These are phyloP conservation scores for Lunasporangiospora selenospora DNA, from an alignment of 192 early-diverging fungal genomes.

Conservation along the genomic window DNA sequence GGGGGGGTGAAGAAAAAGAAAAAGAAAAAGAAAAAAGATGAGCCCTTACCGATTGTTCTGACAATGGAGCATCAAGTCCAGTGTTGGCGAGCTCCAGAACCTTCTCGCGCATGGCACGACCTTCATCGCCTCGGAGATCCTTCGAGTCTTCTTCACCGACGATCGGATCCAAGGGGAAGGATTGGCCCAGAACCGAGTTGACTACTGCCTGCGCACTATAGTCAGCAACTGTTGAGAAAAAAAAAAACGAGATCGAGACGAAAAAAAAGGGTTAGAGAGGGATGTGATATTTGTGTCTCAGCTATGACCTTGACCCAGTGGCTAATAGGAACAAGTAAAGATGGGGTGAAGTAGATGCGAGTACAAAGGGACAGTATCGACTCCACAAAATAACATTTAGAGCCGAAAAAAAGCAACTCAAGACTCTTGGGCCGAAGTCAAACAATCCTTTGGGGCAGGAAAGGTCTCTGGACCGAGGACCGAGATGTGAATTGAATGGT, in stretches of 20 bases:
- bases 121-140: slow-evolving; percentile 79
- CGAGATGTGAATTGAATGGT: too few species aligned
- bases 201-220: slow-evolving; percentile 96
- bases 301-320: too few species aligned
- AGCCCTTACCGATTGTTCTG: slow-evolving; percentile 69
- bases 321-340: background rate
- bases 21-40: background rate
- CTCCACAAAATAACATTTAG: background rate
- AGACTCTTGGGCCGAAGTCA: too few species aligned
- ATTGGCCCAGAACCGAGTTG: slow-evolving; percentile 75
- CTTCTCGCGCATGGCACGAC: slow-evolving; percentile 69
- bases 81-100: slow-evolving; percentile 85
- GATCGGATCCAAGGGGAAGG: slow-evolving; percentile 89
- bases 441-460: too few species aligned
- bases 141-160: slow-evolving; percentile 96
- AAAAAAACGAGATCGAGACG: background rate
- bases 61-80: slow-evolving; percentile 60
- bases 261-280: slow-evolving; percentile 6
- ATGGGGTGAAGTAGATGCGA: background rate
- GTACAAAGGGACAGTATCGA: background rate
- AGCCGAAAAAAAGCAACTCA: too few species aligned
- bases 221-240: slow-evolving; percentile 77
- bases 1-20: background rate
- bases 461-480: too few species aligned
- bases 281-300: slow-evolving; percentile 16